Base-by-base conservation (phyloP, 1,284 basidiomycete genomes). In the Cutaneotrichosporon sp. region DNA sequence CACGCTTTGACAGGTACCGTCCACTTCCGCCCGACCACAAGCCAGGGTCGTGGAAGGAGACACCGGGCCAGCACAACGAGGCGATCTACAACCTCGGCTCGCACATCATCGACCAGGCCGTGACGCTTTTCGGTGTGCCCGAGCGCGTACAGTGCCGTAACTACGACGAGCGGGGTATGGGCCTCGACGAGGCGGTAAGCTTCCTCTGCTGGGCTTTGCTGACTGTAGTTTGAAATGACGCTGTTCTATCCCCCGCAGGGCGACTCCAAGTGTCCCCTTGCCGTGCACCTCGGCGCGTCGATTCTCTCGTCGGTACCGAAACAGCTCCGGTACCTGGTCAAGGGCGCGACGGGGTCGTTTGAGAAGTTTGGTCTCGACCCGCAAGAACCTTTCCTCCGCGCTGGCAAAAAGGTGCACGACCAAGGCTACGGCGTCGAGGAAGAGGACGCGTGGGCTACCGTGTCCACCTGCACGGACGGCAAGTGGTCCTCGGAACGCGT, bases 91-190 rank as follows among this genome's bases (percentile, higher is more conserved):
- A 79, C 65, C 68, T 79, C 13, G 78, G 78, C 10, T 72, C 72
- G 35, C 78, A 79, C 57, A 59, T 79, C 53, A 83, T 91, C 63
- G 89, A 92, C 74, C 88, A 91, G 72, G 79, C 82, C 7, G 77
- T 91, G 23, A 77, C 79, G 12, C 79, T 92, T 42, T 91, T 91
- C 66, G 90, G 89, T 36, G 77, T 82, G 48, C 89, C 90, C 0
- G 68, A 80, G 33, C 81, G 76, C 53, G 74, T 91, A 26, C 73
- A 81, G 14, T 65, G 63, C 50, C 54, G 65, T 40, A 60, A 55
- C 47, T 65, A 59, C 57, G 65, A 66, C 55, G 54, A 64, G 44
- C 55, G 70, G 23, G 68, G 69, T 38, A 61, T 68, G 9, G 70
- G 70, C 2, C 48, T 75, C 33, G 73, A 73, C 44, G 73, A 75